These are phyloP conservation scores for Hamamelis virginiana DNA, from an alignment of 164 flowering plant genomes.

Conservation along the genomic window DNA sequence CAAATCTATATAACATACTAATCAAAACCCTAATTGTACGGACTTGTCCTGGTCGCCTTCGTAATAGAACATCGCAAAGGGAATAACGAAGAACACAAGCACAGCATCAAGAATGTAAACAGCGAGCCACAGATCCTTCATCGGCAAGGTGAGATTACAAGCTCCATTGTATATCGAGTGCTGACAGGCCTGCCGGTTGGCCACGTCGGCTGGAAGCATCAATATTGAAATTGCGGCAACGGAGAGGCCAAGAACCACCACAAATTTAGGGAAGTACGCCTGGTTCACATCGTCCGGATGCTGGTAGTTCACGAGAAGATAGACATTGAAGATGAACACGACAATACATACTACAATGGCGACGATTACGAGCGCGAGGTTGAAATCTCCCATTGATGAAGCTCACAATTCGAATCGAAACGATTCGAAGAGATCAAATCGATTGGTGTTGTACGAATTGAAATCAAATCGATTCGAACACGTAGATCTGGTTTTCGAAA, in stretches of 20 bases:
- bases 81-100: constrained; percentile 91
- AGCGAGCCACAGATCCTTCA: constrained; percentile 95
- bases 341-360: constrained; percentile 81
- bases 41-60: constrained; percentile 99
- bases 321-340: constrained; percentile 84
- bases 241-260: constrained; percentile 89
- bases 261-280: constrained; percentile 95
- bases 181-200: constrained; percentile 91
- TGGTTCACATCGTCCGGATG: constrained; percentile 94
- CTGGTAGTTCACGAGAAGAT: constrained; percentile 90
- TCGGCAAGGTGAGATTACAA: constrained; percentile 86
- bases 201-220: constrained; percentile 98
- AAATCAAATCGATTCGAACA: background rate
- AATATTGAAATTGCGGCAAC: constrained; percentile 87
- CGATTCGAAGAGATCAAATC: constrained; percentile 15
- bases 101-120: constrained; percentile 83
- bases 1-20: background rate
- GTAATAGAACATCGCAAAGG: constrained; percentile 96
- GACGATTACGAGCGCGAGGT: constrained; percentile 83
- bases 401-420: constrained; percentile 22
- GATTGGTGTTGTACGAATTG: no score
- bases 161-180: constrained; percentile 94
- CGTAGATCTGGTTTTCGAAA: constrained; percentile 11
- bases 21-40: constrained; percentile 15
- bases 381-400: constrained; percentile 88